Evolutionary conservation across 345 rosid species (phyloP).

Genomic region (Jatropha curcas): DNA sequence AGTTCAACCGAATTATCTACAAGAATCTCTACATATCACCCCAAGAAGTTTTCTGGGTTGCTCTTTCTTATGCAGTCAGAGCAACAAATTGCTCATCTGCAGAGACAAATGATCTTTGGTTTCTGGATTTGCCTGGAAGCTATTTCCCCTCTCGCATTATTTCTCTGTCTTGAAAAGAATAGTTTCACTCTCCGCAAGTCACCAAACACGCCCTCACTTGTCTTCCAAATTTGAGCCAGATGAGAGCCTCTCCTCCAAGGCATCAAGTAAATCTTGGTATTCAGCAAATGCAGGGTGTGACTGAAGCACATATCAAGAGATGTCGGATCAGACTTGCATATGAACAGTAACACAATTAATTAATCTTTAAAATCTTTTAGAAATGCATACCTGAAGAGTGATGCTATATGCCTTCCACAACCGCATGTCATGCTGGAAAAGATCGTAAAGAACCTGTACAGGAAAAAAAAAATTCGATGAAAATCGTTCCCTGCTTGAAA

Average conservation of each 20-base stretch:
- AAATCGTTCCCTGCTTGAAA: no score
- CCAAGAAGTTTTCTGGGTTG: not conserved
- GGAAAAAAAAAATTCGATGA: not conserved
- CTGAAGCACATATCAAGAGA: slow-evolving; percentile 34
- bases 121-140: not conserved
- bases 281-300: slow-evolving; percentile 61
- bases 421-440: slow-evolving; percentile 70
- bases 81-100: not conserved
- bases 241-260: slow-evolving; percentile 62
- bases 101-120: not conserved
- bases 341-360: not conserved
- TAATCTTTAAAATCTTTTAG: not conserved
- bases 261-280: slow-evolving; percentile 71
- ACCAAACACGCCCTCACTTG: slow-evolving; percentile 18
- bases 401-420: slow-evolving; percentile 83
- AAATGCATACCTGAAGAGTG: slow-evolving; percentile 45
- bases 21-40: slow-evolving; percentile 10
- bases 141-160: not conserved
- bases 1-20: slow-evolving; percentile 35
- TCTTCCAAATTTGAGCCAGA: slow-evolving; percentile 31
- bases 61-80: not conserved
- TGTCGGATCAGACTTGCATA: slow-evolving; percentile 7
- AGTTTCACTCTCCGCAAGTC: not conserved
- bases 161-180: not conserved
- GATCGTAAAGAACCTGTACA: slow-evolving; percentile 81